Percentiles rank a stretch among this genome's conserved stretches.
Conservation (phyloP, 495 filamentous ascomycete genomes). For the Tuber magnatum region DNA sequence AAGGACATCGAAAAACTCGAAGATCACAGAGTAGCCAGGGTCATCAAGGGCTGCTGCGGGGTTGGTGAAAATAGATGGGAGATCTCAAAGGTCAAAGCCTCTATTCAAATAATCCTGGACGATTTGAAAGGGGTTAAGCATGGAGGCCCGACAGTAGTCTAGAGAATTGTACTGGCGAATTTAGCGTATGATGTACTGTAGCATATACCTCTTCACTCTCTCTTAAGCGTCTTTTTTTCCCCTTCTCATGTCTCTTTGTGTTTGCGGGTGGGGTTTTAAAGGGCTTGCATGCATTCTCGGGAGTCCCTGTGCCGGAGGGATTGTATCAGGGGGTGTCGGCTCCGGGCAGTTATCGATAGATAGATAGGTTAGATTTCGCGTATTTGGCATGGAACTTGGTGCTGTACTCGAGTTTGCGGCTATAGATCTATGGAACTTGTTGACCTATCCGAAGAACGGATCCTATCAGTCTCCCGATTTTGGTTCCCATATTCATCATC, state of each 20-base stretch:
- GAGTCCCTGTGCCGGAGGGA: not conserved
- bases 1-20: constrained; percentile 9
- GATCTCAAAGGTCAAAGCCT: not conserved
- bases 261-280: not conserved
- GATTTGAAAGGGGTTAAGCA: not conserved
- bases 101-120: not conserved
- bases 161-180: not conserved
- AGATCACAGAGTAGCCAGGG: constrained; percentile 7
- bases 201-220: not conserved
- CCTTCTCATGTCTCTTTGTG: not conserved
- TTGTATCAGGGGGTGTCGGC: not conserved
- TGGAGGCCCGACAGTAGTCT: not conserved
- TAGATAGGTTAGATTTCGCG: not conserved
- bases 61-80: constrained; percentile 14
- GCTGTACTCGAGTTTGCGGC: not conserved
- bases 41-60: constrained; percentile 24
- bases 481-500: not conserved
- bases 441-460: not conserved
- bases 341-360: not conserved
- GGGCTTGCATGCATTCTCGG: not conserved
- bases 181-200: not conserved
- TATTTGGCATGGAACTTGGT: not conserved
- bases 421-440: not conserved
- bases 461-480: not conserved
- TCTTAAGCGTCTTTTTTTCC: not conserved